Evolutionary conservation across 345 rosid species (phyloP).

Genomic region (Rhodamnia rubescens): DNA sequence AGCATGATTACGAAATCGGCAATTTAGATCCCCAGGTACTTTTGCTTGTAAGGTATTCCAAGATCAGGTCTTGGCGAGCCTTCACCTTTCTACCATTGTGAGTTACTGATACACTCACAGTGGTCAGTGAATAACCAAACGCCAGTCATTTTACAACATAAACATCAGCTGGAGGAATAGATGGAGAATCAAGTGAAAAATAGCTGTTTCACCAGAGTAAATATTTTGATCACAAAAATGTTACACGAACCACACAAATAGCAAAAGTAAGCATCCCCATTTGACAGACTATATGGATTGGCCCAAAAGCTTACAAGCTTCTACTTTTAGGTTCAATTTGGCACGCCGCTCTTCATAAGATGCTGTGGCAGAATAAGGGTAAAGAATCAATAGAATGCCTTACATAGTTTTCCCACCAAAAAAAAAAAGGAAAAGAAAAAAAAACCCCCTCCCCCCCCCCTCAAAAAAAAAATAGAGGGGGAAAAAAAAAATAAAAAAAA

Average conservation of each 20-base stretch:
- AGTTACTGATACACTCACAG: not conserved
- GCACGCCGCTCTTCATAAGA: conserved; percentile 69
- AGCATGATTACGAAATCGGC: not conserved
- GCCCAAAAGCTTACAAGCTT: not conserved
- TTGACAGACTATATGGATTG: not conserved
- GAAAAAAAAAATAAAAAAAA: no score
- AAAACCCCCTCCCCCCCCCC: not conserved
- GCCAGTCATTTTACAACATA: not conserved
- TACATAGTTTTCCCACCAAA: not conserved
- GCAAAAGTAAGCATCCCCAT: not conserved
- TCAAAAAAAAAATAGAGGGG: no score
- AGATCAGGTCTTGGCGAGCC: not conserved
- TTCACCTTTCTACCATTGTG: not conserved
- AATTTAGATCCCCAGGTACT: not conserved
- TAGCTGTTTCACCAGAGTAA: not conserved
- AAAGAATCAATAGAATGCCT: not conserved
- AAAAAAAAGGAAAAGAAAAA: not conserved
- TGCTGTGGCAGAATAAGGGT: conserved; percentile 22
- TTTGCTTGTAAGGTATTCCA: not conserved
- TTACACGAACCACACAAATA: not conserved
- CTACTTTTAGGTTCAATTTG: conserved; percentile 28
- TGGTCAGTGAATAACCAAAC: not conserved
- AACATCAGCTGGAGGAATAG: not conserved
- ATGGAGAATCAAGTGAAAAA: not conserved
- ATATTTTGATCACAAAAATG: not conserved